Base-by-base conservation (phyloP, 2,329 filamentous ascomycete genomes). In the Claviceps spartinae region DNA sequence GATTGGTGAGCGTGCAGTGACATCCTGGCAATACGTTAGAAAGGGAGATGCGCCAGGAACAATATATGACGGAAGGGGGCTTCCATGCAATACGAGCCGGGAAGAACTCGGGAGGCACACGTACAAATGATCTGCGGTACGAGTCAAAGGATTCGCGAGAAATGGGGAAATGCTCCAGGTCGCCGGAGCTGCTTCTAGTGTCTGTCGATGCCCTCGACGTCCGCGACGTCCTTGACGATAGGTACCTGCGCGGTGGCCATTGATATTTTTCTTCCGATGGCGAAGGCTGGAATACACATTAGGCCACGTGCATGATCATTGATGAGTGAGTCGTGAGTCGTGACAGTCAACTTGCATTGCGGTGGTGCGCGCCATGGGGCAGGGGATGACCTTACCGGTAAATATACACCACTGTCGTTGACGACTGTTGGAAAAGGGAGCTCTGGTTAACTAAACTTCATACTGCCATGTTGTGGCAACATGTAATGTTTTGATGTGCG, bases 121-220 rank as follows among this genome's bases (percentile, higher is more conserved):
- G 60, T 78, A 95, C 91, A 72, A 97, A 97, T 57, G 90, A 96
- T 62, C 93, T 82, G 57, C 93, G 79, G 70, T 97, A 97, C 3
- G 90, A 95, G 66, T 97, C 93, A 63, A 97, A 97, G 2, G 90
- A 96, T 70, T 97, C 93, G 62, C 91, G 81, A 40, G 90, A 95
- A 65, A 97, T 97, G 57, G 86, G 88, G 66, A 97, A 97, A 14
- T 86, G 89, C 65, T 97, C 91, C 60, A 89, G 90, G 56, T 95
- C 88, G 61, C 83, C 82, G 54, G 87, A 73, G 60, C 85, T 79
- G 63, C 77, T 81, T 52, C 70, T 69, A 36, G 72, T 76, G 57
- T 79, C 76, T 58, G 71, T 74, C 5, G 79, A 82, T 44, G 70
- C 71, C 52, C 76, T 72, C 9, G 77, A 75, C 52, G 30, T 34